Evolutionary conservation across 495 filamentous ascomycete genomes (phyloP).

Genomic region (Hypomontagnella monticulosa): DNA sequence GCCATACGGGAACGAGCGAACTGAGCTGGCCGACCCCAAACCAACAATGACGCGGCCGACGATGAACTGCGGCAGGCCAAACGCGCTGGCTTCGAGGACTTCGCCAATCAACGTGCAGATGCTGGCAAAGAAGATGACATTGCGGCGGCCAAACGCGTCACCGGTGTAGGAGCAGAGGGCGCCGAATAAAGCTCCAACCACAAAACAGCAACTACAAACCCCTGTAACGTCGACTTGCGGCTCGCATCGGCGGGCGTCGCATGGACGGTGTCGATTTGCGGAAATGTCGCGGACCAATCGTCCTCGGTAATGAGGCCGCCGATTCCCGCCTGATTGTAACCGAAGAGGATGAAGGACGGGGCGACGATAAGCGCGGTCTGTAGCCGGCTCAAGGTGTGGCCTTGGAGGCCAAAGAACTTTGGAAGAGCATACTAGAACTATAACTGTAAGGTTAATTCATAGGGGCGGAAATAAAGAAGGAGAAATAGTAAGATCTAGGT

Average conservation of each 20-base stretch:
- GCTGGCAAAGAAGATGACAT: slow-evolving; percentile 55
- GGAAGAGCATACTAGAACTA: no score
- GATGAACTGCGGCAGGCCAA: slow-evolving; percentile 57
- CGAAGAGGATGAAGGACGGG: slow-evolving; percentile 62
- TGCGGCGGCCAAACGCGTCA: slow-evolving; percentile 60
- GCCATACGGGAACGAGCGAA: slow-evolving; percentile 64
- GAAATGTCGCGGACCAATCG: slow-evolving; percentile 58
- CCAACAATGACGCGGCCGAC: slow-evolving; percentile 61
- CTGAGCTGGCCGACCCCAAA: slow-evolving; percentile 61
- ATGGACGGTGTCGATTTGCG: slow-evolving; percentile 62
- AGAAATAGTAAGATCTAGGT: background rate
- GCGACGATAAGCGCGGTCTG: slow-evolving; percentile 47
- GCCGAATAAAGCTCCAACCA: slow-evolving; percentile 60
- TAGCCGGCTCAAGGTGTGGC: slow-evolving; percentile 34
- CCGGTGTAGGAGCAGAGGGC: slow-evolving; percentile 60
- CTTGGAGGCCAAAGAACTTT: slow-evolving; percentile 37
- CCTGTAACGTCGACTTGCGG: slow-evolving; percentile 52
- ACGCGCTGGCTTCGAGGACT: slow-evolving; percentile 44
- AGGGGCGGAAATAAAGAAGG: slow-evolving; percentile 5
- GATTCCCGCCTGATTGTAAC: slow-evolving; percentile 61
- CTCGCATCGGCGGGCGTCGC: slow-evolving; percentile 50
- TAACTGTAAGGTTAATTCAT: slow-evolving; percentile 10
- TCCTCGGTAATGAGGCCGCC: slow-evolving; percentile 55
- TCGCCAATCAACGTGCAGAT: slow-evolving; percentile 43
- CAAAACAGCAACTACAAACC: slow-evolving; percentile 48